These are phyloP conservation scores for Teunomyces funiuensis DNA, from an alignment of 805 yeast species.

Conservation along the genomic window DNA sequence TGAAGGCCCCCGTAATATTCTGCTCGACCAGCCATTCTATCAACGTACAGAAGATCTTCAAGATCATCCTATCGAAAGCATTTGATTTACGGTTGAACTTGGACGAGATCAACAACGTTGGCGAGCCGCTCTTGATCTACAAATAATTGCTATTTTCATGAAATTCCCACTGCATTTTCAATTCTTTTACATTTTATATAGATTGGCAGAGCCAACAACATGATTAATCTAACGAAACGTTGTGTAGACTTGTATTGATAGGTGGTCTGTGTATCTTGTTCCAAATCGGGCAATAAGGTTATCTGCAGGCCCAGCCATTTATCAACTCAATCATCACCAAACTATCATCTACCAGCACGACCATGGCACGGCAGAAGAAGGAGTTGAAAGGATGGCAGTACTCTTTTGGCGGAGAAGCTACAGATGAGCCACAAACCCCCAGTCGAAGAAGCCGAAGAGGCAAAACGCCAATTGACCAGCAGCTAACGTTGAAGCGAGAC, in stretches of 20 bases:
- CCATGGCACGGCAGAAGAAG: constrained; percentile 1
- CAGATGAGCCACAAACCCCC: not conserved
- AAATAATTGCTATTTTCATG: constrained; percentile 18
- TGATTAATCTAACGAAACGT: not conserved
- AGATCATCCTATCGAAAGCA: constrained; percentile 84
- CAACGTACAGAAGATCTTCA: constrained; percentile 91
- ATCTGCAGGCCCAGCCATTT: not conserved
- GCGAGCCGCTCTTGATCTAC: constrained; percentile 89
- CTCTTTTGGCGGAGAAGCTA: constrained; percentile 14
- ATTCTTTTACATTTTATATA: constrained; percentile 4
- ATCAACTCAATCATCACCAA: not conserved
- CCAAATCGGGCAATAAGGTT: not conserved
- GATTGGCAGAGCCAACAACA: constrained; percentile 4
- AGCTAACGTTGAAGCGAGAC: constrained; percentile 15
- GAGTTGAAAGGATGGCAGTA: constrained; percentile 38
- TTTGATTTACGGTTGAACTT: constrained; percentile 80
- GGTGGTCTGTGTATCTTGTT: no score
- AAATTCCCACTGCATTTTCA: constrained; percentile 4
- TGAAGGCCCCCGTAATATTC: constrained; percentile 83
- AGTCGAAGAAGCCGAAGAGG: constrained; percentile 16
- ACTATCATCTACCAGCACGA: not conserved
- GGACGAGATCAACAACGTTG: constrained; percentile 79
- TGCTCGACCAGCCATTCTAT: constrained; percentile 91
- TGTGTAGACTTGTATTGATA: not conserved
- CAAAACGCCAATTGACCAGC: constrained; percentile 6